Conservation (phyloP, 768 basidiomycete genomes). For the Candolleomyces aberdarensis region DNA sequence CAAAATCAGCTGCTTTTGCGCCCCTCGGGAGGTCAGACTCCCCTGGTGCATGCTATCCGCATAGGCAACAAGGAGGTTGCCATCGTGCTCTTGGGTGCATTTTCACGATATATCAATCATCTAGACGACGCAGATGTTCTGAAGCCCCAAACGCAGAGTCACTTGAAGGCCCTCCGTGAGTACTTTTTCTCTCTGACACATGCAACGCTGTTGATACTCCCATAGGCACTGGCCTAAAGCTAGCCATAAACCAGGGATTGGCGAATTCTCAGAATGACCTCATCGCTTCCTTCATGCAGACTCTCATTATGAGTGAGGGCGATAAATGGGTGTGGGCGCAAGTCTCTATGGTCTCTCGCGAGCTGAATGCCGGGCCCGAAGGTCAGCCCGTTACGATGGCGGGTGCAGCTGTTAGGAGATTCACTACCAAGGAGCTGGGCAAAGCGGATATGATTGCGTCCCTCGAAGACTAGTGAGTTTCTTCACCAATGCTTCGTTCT, state of each 20-base stretch:
- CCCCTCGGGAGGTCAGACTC: constrained; percentile 82
- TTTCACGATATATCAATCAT: constrained; percentile 89
- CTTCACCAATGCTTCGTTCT: neutral
- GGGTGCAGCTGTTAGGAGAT: constrained; percentile 72
- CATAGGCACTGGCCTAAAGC: constrained; percentile 77
- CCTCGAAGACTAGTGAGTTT: constrained; percentile 84
- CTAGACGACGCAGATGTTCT: constrained; percentile 78
- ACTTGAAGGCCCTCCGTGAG: constrained; percentile 79
- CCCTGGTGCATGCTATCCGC: constrained; percentile 87
- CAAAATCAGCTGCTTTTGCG: constrained; percentile 70
- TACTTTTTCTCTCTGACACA: constrained; percentile 3
- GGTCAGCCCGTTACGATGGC: constrained; percentile 78
- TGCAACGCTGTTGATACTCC: neutral
- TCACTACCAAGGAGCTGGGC: constrained; percentile 83
- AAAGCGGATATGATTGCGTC: constrained; percentile 76
- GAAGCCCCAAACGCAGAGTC: constrained; percentile 62
- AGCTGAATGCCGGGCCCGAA: constrained; percentile 62
- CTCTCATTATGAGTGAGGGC: constrained; percentile 94
- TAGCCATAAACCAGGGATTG: constrained; percentile 88
- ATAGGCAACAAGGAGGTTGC: constrained; percentile 83
- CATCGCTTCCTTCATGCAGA: constrained; percentile 91
- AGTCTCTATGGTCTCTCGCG: constrained; percentile 62
- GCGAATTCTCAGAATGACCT: constrained; percentile 79
- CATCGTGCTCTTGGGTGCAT: constrained; percentile 83
- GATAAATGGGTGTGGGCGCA: constrained; percentile 84